Percentiles rank a stretch among this genome's conserved stretches.
Evolutionary conservation across 78 protist genomes (phyloP).

Genomic region (Goniomonas avonlea): DNA sequence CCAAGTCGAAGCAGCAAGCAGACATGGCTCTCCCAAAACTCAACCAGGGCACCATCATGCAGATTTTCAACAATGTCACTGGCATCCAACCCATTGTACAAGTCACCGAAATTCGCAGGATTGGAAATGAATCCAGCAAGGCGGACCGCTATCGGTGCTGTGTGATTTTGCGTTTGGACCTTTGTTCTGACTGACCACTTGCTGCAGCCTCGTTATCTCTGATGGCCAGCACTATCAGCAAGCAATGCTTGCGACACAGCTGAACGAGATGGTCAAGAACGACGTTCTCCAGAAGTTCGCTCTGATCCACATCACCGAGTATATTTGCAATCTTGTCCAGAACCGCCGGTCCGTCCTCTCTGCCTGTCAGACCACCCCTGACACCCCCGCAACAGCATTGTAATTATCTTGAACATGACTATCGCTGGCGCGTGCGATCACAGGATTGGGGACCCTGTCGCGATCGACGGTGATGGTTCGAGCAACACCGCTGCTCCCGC

Average conservation of each 20-base stretch:
- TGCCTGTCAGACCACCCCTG: too few species aligned
- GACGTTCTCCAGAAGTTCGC: not conserved
- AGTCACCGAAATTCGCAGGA: too few species aligned
- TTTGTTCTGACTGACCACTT: too few species aligned
- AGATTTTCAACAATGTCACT: too few species aligned
- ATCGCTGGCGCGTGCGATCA: not conserved
- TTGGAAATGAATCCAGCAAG: too few species aligned
- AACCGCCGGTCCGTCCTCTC: not conserved
- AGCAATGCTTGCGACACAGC: conserved; percentile 15
- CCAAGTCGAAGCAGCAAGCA: too few species aligned
- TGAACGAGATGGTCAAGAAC: not conserved
- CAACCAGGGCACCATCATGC: too few species aligned
- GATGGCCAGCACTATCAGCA: not conserved
- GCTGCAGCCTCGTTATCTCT: not conserved
- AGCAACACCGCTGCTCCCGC: not conserved
- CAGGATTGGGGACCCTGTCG: not conserved
- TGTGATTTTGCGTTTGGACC: too few species aligned
- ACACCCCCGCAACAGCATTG: not conserved
- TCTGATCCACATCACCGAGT: not conserved
- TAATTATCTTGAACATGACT: not conserved
- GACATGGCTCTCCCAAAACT: too few species aligned
- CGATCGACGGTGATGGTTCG: not conserved
- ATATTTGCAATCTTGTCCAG: not conserved
- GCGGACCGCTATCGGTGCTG: too few species aligned
- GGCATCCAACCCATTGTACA: too few species aligned